A percentile compares a stretch with the other conserved stretches of the same genome.
These are phyloP conservation scores for Blastobotrys capitulatus DNA, from an alignment of 1,139 yeast genomes.

Conservation along the genomic window DNA sequence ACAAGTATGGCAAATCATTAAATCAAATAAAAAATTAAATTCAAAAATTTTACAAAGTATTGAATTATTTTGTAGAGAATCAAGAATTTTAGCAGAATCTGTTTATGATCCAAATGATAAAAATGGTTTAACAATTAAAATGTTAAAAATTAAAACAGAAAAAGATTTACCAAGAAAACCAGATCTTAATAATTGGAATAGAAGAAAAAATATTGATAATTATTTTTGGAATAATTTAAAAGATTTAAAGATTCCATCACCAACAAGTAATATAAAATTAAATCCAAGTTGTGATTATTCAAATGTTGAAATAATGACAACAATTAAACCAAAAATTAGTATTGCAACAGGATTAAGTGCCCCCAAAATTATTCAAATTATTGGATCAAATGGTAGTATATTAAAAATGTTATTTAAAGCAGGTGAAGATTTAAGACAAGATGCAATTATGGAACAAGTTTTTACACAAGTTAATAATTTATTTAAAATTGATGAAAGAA, in stretches of 20 bases:
- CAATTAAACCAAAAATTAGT: constrained; percentile 42
- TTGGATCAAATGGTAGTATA: constrained; percentile 49
- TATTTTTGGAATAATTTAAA: constrained; percentile 57
- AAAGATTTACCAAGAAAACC: neutral
- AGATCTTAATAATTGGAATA: constrained; percentile 5
- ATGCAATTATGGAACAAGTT: constrained; percentile 96
- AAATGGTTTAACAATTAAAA: constrained; percentile 6
- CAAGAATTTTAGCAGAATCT: constrained; percentile 9
- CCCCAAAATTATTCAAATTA: constrained; percentile 68
- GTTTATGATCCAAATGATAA: constrained; percentile 5
- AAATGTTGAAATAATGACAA: constrained; percentile 44
- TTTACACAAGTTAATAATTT: constrained; percentile 81
- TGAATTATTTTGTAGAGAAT: constrained; percentile 7
- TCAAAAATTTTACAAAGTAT: constrained; percentile 2
- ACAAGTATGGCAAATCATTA: constrained; percentile 4
- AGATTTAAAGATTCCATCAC: constrained; percentile 52
- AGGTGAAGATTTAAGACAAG: constrained; percentile 89
- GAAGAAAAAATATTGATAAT: constrained; percentile 2
- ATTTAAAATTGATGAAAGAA: constrained; percentile 49
- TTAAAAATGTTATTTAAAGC: constrained; percentile 68
- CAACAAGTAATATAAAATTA: constrained; percentile 49
- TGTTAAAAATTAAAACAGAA: constrained; percentile 5
- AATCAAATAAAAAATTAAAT: neutral
- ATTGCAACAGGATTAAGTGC: constrained; percentile 80
- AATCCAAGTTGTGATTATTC: constrained; percentile 43